phyloP scores from a whole-genome alignment of 257 asterid species.

The Solanum chilense region DNA sequence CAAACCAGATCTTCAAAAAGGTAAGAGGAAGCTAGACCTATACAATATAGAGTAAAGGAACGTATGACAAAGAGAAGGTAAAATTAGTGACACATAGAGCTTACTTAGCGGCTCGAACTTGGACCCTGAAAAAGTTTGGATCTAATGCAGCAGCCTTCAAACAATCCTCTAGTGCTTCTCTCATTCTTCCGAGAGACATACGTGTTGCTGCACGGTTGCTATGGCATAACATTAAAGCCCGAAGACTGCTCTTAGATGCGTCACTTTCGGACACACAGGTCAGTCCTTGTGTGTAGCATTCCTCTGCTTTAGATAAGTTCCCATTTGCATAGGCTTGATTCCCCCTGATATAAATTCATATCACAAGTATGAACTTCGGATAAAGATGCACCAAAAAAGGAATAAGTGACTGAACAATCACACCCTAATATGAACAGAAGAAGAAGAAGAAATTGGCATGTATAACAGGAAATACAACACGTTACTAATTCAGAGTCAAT shows the following conservation, averaged over 20 bases:
- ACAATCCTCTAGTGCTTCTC: slow-evolving; percentile 92
- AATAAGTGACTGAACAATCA: background rate
- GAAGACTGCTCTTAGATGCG: slow-evolving; percentile 61
- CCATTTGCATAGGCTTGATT: slow-evolving; percentile 92
- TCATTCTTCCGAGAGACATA: slow-evolving; percentile 80
- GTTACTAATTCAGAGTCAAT: background rate
- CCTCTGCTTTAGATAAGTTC: slow-evolving; percentile 80
- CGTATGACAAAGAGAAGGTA: background rate
- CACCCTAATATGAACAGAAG: background rate
- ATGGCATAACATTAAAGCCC: slow-evolving; percentile 80
- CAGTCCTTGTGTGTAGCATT: slow-evolving; percentile 72
- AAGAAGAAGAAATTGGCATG: background rate
- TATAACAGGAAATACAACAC: background rate
- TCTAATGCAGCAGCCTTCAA: slow-evolving; percentile 64
- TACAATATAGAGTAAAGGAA: background rate
- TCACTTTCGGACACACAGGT: slow-evolving; percentile 55
- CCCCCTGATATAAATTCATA: slow-evolving; percentile 54
- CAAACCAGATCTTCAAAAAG: background rate
- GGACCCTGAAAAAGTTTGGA: slow-evolving; percentile 74
- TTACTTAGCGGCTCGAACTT: slow-evolving; percentile 95
- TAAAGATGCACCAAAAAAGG: background rate
- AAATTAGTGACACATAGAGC: background rate
- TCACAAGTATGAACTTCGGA: slow-evolving; percentile 12
- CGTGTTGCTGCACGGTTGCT: slow-evolving; percentile 98
- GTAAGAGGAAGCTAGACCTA: background rate